Conservation (phyloP, 1,284 basidiomycete species). For the Leccinum pachyderme region DNA sequence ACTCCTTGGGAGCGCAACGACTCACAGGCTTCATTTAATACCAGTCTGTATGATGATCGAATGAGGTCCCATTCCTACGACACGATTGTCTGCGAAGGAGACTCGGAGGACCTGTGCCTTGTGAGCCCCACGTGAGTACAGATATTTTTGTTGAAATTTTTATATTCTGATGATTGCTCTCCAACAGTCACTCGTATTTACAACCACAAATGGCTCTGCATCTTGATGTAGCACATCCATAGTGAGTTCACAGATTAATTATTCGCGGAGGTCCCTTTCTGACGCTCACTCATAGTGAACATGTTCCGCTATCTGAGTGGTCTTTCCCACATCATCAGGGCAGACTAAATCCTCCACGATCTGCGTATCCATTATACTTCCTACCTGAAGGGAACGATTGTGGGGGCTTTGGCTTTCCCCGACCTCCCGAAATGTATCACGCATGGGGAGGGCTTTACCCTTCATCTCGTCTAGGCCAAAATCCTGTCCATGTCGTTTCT, state of each 20-base stretch:
- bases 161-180: slow-evolving; percentile 6
- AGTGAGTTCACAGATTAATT: slow-evolving; percentile 12
- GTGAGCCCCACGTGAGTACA: slow-evolving; percentile 10
- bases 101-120: background rate
- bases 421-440: slow-evolving; percentile 1
- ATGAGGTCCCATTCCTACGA: background rate
- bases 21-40: slow-evolving; percentile 3
- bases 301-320: background rate
- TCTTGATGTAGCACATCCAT: slow-evolving; percentile 1
- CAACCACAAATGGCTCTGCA: background rate
- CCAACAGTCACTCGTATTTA: slow-evolving; percentile 10
- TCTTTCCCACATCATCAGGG: slow-evolving; percentile 1
- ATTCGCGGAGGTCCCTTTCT: background rate
- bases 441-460: slow-evolving; percentile 6
- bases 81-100: background rate
- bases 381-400: background rate
- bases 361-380: background rate
- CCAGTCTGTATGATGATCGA: slow-evolving; percentile 12
- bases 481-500: background rate
- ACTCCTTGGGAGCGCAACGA: background rate
- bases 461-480: background rate
- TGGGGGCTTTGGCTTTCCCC: background rate
- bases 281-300: slow-evolving; percentile 8
- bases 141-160: background rate
- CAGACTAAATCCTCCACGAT: background rate